Conservation (phyloP, 805 yeast species). For the Starmerella kuoi region DNA sequence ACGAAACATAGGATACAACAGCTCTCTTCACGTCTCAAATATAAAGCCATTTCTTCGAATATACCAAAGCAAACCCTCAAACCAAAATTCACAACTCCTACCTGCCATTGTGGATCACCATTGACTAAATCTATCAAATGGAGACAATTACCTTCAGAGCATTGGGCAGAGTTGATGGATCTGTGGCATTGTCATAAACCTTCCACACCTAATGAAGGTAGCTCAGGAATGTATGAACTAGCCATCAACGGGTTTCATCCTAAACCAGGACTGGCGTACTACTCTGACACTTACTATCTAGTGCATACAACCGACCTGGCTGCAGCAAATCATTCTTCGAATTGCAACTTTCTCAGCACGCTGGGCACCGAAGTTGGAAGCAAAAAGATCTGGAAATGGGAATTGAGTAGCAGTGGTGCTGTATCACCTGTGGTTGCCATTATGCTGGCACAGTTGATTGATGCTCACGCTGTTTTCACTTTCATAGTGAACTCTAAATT, state of each 20-base stretch:
- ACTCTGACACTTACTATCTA: constrained; percentile 48
- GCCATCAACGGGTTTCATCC: constrained; percentile 32
- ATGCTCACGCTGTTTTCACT: constrained; percentile 28
- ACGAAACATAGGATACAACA: too few species aligned
- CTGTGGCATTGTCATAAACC: constrained; percentile 88
- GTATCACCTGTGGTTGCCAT: constrained; percentile 9
- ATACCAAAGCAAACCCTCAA: too few species aligned
- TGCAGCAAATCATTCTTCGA: neutral
- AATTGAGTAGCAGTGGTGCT: constrained; percentile 22
- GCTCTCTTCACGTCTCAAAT: too few species aligned
- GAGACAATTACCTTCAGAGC: constrained; percentile 73
- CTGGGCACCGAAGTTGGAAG: neutral
- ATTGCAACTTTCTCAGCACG: neutral
- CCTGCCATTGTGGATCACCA: constrained; percentile 2
- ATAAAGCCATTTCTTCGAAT: too few species aligned
- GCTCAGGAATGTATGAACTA: constrained; percentile 20
- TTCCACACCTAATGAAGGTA: constrained; percentile 6
- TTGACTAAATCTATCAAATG: constrained; percentile 12
- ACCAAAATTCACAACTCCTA: neutral
- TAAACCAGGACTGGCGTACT: constrained; percentile 32
- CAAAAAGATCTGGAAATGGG: constrained; percentile 46
- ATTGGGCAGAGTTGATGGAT: constrained; percentile 93
- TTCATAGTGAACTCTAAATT: constrained; percentile 17
- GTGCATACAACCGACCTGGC: constrained; percentile 25
- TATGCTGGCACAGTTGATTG: constrained; percentile 24